A percentile compares a stretch with the other conserved stretches of the same genome.
phyloP scores from a whole-genome alignment of 1,284 basidiomycete species.

The Moesziomyces globuligerus region DNA sequence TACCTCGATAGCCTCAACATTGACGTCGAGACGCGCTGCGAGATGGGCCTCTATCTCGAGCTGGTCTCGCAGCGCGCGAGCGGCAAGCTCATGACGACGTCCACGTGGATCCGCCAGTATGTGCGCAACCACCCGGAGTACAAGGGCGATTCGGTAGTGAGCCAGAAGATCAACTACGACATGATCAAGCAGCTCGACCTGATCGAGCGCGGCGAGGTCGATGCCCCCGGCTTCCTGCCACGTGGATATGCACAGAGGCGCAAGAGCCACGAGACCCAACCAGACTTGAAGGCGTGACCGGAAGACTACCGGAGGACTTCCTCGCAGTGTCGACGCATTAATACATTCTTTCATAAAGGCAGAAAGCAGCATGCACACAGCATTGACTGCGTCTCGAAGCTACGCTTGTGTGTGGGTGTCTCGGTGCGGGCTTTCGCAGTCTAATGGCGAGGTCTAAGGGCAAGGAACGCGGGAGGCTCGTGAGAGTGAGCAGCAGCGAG shows the following conservation, averaged over 20 bases:
- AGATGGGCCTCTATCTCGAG: conserved; percentile 72
- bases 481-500: too few relatives aligned
- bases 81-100: conserved; percentile 90
- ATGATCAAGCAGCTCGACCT: conserved; percentile 89
- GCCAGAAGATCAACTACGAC: conserved; percentile 92
- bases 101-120: conserved; percentile 92
- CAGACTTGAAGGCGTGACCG: conserved; percentile 25
- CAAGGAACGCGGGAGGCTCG: too few relatives aligned
- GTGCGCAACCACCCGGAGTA: conserved; percentile 89
- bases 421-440: too few relatives aligned
- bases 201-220: conserved; percentile 71
- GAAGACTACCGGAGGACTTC: too few relatives aligned
- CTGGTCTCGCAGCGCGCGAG: conserved; percentile 74
- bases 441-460: too few relatives aligned
- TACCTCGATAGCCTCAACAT: conserved; percentile 91
- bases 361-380: background rate
- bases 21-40: conserved; percentile 73
- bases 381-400: too few relatives aligned
- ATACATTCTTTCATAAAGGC: background rate
- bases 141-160: conserved; percentile 88
- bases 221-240: conserved; percentile 65
- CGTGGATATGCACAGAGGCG: conserved; percentile 50
- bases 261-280: conserved; percentile 41
- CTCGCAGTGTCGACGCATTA: background rate
- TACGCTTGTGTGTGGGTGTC: too few relatives aligned